Evolutionary conservation across 768 basidiomycete species (phyloP), one percentile per base, ranked within the genome.

Genomic region (Leccinum uliginosum): DNA sequence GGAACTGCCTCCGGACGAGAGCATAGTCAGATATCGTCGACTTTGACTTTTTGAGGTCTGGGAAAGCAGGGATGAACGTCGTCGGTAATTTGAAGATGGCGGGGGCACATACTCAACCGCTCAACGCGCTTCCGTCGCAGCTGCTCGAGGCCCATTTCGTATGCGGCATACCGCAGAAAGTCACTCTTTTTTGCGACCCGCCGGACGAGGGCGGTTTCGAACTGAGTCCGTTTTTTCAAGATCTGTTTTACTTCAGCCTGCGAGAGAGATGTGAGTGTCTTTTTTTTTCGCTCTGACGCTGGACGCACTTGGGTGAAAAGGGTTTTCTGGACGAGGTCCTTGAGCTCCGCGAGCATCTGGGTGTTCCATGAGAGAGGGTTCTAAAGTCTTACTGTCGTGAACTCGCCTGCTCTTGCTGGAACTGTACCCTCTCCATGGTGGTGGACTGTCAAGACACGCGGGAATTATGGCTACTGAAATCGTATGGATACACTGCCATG

Each of bases 291-390:
- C 8, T 43, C 43, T 21, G 47, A 48, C 30, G 38, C 23, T 21
- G 12, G 40, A 72, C 83, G 69, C 66, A 90, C 89, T 73, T 84
- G 78, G 0, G 89, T 87, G 70, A 98, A 96, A 40, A 97, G 73
- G 62, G 82, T 83, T 73, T 90, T 93, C 64, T 93, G 83, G 58
- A 89, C 84, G 11, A 96, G 78, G 73, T 95, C 93, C 73, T 92
- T 94, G 69, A 96, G 87, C 85, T 97, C 94, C 48, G 86, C 83
- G 83, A 96, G 90, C 85, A 94, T 95, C 83, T 89, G 68, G 44
- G n/a, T 21, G 50, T 47, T 40, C 32, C 24, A 56, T 58, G 59
- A 63, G 55, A 38, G 26, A 12, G 38, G 40, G 10, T 24, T 50
- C 32, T 5, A 23, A 1, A n/a, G 1, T 32, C 4, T 32, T 12